Evolutionary conservation across 805 yeast species (phyloP).

Genomic region (Suhomyces emberorum): DNA sequence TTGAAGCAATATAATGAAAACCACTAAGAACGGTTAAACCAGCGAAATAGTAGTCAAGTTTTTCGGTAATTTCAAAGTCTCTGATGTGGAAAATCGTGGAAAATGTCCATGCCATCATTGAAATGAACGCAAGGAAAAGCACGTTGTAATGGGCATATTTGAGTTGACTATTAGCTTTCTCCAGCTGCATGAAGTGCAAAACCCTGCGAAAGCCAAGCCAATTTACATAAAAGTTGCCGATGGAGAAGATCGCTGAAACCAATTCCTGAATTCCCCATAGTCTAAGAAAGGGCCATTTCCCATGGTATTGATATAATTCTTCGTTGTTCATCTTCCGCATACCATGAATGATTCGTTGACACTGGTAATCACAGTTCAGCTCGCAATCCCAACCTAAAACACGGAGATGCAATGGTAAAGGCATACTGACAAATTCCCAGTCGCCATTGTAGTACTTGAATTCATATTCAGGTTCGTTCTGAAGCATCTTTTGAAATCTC

Average conservation of each 20-base stretch:
- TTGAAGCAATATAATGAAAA: slow-evolving; percentile 60
- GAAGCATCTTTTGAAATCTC: slow-evolving; percentile 18
- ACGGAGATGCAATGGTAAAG: slow-evolving; percentile 40
- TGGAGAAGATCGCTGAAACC: slow-evolving; percentile 77
- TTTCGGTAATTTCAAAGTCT: slow-evolving; percentile 76
- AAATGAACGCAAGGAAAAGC: slow-evolving; percentile 52
- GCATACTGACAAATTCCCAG: slow-evolving; percentile 35
- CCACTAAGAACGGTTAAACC: slow-evolving; percentile 84
- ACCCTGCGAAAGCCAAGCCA: slow-evolving; percentile 15
- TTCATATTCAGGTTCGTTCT: slow-evolving; percentile 14
- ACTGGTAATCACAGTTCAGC: slow-evolving; percentile 86
- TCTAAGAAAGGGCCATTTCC: slow-evolving; percentile 93
- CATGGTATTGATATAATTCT: slow-evolving; percentile 82
- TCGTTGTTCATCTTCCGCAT: slow-evolving; percentile 46
- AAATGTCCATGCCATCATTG: slow-evolving; percentile 86
- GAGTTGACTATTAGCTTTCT: background rate
- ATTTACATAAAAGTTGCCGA: slow-evolving; percentile 36
- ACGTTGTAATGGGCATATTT: slow-evolving; percentile 25
- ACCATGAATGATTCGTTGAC: slow-evolving; percentile 74
- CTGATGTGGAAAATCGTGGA: slow-evolving; percentile 86
- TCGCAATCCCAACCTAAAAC: slow-evolving; percentile 40
- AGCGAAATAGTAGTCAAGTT: slow-evolving; percentile 88
- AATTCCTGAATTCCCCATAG: slow-evolving; percentile 81
- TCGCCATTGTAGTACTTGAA: slow-evolving; percentile 26
- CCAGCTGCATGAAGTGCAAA: background rate